Evolutionary conservation across 345 rosid species (phyloP).

Genomic region (Lumnitzera racemosa): DNA sequence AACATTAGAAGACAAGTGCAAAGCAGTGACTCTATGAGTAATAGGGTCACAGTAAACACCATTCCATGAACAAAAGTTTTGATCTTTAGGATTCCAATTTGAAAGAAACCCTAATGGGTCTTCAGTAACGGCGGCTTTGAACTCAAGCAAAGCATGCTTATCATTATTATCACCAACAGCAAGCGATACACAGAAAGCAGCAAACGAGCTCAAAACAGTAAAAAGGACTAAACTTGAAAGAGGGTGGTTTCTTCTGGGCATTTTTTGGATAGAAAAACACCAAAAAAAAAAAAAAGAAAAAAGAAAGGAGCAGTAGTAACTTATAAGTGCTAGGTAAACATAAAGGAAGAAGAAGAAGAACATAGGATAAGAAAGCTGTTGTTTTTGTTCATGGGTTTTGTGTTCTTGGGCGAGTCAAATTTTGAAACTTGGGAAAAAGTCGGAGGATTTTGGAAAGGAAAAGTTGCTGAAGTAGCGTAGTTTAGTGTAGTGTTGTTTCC

Average conservation of each 20-base stretch:
- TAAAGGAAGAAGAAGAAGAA: not conserved
- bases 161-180: slow-evolving; percentile 14
- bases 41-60: slow-evolving; percentile 36
- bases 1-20: slow-evolving; percentile 19
- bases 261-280: not conserved
- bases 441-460: no score
- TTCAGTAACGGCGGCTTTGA: slow-evolving; percentile 30
- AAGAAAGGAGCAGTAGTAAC: not conserved
- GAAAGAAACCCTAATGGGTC: slow-evolving; percentile 43
- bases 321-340: not conserved
- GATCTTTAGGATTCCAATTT: slow-evolving; percentile 37
- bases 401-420: no score
- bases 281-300: not conserved
- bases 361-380: no score
- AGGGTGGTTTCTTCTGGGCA: no score
- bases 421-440: no score
- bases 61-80: slow-evolving; percentile 30
- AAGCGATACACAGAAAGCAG: slow-evolving; percentile 6
- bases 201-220: not conserved
- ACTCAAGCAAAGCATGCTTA: slow-evolving; percentile 25
- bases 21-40: slow-evolving; percentile 28
- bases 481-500: no score
- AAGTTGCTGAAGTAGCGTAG: no score
- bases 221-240: slow-evolving; percentile 3
- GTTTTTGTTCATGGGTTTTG: no score